These are phyloP conservation scores for Bruguiera gymnorhiza DNA, from an alignment of 345 rosid genomes.

Conservation along the genomic window DNA sequence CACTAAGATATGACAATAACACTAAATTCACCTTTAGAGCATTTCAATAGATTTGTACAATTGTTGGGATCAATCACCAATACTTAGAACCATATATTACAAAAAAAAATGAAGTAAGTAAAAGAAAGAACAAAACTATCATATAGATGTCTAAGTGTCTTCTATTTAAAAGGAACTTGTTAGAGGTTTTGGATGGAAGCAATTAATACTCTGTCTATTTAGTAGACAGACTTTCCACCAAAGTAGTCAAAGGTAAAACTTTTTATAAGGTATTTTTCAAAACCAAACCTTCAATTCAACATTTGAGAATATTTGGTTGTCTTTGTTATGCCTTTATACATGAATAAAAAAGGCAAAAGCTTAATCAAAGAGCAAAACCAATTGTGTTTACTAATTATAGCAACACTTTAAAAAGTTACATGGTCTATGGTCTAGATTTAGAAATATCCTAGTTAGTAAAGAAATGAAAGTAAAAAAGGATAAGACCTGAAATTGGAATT, in stretches of 20 bases:
- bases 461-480: too few relatives aligned
- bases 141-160: background rate
- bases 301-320: background rate
- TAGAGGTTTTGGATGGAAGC: background rate
- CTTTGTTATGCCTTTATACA: background rate
- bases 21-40: background rate
- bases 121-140: background rate
- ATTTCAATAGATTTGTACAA: too few relatives aligned
- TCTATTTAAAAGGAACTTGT: too few relatives aligned
- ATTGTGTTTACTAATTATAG: too few relatives aligned
- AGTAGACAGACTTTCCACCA: background rate
- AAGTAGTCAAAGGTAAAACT: background rate
- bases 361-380: background rate
- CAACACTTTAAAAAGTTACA: background rate
- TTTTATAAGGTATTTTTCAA: background rate
- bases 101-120: background rate
- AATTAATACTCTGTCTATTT: too few relatives aligned
- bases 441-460: background rate
- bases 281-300: background rate
- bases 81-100: background rate
- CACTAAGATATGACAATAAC: background rate
- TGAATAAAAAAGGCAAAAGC: background rate
- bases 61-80: background rate
- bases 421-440: background rate
- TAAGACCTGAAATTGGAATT: too few relatives aligned